These are phyloP conservation scores for Bretschneidera sinensis DNA, from an alignment of 345 rosid species.

Conservation along the genomic window DNA sequence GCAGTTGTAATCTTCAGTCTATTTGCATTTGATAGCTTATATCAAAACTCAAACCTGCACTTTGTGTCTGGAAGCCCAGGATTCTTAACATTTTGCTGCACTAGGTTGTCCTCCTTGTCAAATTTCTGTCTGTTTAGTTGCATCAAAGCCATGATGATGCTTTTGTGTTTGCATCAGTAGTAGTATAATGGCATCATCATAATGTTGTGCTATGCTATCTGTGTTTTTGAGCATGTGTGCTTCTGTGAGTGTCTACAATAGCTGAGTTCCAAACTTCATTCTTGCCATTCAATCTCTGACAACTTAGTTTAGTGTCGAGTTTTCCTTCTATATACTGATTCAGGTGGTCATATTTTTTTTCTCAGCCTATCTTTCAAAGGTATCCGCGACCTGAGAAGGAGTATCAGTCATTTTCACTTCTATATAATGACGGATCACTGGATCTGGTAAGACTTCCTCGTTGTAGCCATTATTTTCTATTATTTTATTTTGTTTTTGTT, in stretches of 20 bases:
- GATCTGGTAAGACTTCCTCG: slow-evolving; percentile 68
- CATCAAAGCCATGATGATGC: not conserved
- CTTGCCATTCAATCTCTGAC: slow-evolving; percentile 3
- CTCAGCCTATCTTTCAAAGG: slow-evolving; percentile 96
- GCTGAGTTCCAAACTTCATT: slow-evolving; percentile 2
- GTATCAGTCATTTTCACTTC: slow-evolving; percentile 96
- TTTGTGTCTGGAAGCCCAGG: slow-evolving; percentile 2
- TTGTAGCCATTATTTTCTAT: slow-evolving; percentile 8
- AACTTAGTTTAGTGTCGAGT: not conserved
- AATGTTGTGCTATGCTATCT: not conserved
- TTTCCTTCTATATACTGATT: slow-evolving; percentile 25
- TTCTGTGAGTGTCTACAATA: slow-evolving; percentile 4
- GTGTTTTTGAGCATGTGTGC: slow-evolving; percentile 5
- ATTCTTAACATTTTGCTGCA: too few species aligned
- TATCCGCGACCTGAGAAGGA: slow-evolving; percentile 99
- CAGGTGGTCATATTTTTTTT: slow-evolving; percentile 10
- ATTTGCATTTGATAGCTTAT: slow-evolving; percentile 7
- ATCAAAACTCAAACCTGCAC: not conserved
- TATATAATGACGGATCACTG: slow-evolving; percentile 86
- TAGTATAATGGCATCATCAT: slow-evolving; percentile 9
- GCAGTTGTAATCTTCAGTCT: slow-evolving; percentile 3
- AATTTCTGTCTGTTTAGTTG: too few species aligned
- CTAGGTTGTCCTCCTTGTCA: not conserved
- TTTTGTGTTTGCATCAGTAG: slow-evolving; percentile 11
- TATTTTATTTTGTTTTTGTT: not conserved